Evolutionary conservation across 2,329 filamentous ascomycete genomes (phyloP).

Genomic region (Fusarium sp.): DNA sequence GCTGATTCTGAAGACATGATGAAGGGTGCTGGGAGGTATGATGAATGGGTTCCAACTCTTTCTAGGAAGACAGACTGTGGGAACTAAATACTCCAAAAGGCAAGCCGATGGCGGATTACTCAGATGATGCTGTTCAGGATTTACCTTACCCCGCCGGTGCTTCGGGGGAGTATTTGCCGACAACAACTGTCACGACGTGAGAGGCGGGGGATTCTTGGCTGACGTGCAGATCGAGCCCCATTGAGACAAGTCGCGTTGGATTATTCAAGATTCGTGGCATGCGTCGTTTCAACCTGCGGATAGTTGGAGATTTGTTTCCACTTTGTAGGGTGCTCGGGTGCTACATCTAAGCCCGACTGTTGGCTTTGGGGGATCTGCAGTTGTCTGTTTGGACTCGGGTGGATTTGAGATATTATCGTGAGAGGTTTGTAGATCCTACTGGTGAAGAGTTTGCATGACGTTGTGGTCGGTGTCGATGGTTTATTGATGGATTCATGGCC

Average conservation of each 20-base stretch:
- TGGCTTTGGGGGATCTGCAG: background rate
- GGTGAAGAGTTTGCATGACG: background rate
- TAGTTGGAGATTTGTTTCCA: constrained; percentile 12
- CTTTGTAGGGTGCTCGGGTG: constrained; percentile 3
- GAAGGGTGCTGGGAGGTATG: background rate
- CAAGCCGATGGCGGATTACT: constrained; percentile 18
- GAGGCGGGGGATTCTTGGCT: constrained; percentile 27
- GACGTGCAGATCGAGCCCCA: constrained; percentile 24
- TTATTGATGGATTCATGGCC: too few relatives aligned
- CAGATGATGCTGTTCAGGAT: background rate
- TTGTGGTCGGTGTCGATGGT: too few relatives aligned
- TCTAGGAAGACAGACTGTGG: background rate
- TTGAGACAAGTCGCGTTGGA: constrained; percentile 13
- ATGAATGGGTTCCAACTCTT: background rate
- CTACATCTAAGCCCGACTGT: constrained; percentile 7
- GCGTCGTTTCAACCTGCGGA: constrained; percentile 1
- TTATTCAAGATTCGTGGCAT: constrained; percentile 22
- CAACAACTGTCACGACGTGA: constrained; percentile 27
- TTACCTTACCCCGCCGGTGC: constrained; percentile 29
- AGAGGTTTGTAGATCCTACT: background rate
- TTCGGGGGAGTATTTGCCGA: constrained; percentile 29
- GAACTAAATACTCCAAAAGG: constrained; percentile 21
- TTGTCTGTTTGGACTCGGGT: background rate
- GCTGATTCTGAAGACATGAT: constrained; percentile 25
- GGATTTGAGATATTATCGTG: background rate